phyloP scores from a whole-genome alignment of 2,329 filamentous ascomycete genomes.

The Parastagonospora nodorum region DNA sequence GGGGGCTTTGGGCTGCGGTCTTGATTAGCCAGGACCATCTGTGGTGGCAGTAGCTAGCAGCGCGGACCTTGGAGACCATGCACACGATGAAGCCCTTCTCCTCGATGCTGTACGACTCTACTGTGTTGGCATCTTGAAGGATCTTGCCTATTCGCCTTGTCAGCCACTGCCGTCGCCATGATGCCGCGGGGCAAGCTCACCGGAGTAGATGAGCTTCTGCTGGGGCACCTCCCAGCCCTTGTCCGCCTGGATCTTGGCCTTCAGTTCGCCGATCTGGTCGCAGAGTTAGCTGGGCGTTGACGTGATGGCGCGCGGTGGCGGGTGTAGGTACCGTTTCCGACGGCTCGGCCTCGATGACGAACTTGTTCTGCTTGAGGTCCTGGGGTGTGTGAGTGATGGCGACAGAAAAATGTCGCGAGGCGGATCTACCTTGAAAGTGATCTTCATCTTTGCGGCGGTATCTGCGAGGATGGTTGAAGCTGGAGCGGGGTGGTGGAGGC shows the following conservation, averaged over 20 bases:
- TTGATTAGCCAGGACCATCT: slow-evolving; percentile 22
- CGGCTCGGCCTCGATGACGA: slow-evolving; percentile 92
- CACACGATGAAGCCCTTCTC: slow-evolving; percentile 99
- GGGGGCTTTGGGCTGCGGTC: slow-evolving; percentile 70
- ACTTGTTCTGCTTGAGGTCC: slow-evolving; percentile 99
- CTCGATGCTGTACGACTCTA: slow-evolving; percentile 97
- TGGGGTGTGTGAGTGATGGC: slow-evolving; percentile 48
- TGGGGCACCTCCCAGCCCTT: slow-evolving; percentile 91
- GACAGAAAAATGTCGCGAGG: slow-evolving; percentile 13
- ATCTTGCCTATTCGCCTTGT: slow-evolving; percentile 77
- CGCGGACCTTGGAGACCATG: slow-evolving; percentile 89
- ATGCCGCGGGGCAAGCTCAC: slow-evolving; percentile 57
- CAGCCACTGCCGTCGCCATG: slow-evolving; percentile 24
- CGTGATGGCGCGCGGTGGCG: slow-evolving; percentile 20
- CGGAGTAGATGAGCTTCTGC: slow-evolving; percentile 98
- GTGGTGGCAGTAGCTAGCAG: slow-evolving; percentile 7
- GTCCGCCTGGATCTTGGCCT: slow-evolving; percentile 88
- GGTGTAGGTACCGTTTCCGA: slow-evolving; percentile 74
- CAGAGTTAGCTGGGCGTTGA: slow-evolving; percentile 17
- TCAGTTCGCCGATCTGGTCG: slow-evolving; percentile 79
- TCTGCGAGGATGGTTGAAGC: slow-evolving; percentile 14
- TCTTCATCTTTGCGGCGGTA: slow-evolving; percentile 61
- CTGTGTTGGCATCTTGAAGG: slow-evolving; percentile 94
- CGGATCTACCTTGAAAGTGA: slow-evolving; percentile 68
- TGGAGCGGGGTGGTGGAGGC: slow-evolving; percentile 28